Evolutionary conservation across 208 protist species (phyloP), one percentile per base, ranked within the genome.

Genomic region (Wallacemonas sp.): DNA sequence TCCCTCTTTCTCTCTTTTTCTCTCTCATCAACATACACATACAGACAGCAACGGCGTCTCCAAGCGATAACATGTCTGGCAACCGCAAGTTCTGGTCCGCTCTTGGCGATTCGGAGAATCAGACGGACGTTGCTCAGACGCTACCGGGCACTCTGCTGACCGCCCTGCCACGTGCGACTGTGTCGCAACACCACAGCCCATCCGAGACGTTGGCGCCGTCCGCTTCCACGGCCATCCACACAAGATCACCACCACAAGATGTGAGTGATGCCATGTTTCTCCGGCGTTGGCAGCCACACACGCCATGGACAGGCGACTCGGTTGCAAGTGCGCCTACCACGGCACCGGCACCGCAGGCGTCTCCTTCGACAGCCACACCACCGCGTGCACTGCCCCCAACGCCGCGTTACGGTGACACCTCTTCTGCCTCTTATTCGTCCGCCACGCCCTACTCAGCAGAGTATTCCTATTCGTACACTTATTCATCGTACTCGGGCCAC

Each of bases 401-500:
- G 21, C 47, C 47, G 0, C 26, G 9, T 9, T 55, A 55, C n/a
- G n/a, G n/a, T n/a, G n/a, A n/a, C n/a, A n/a, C n/a, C n/a, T n/a
- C n/a, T n/a, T n/a, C n/a, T n/a, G n/a, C 52, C 47, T 55, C 47
- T 0, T 9, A 9, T 3, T 55, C 47, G 3, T 55, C 47, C 24
- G 8, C 8, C 2, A 27, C 52, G n/a, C 6, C 52, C 4, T 6
- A 34, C 17, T 41, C 30, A 8, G 16, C 52, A 17, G 8, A 4
- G 17, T 43, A 34, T 30, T 26, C n/a, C n/a, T 58, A 33, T 17
- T 58, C 52, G 52, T 55, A 55, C 47, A 55, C 41, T 9, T 47
- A 47, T n/a, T n/a, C 11, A 4, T 23, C 4, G 3, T 47, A 14
- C 43, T 47, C 6, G 11, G 5, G 19, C 43, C 4, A 47, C 43